phyloP scores from a whole-genome alignment of 345 rosid genomes.

The Aquilaria yunnanensis region DNA sequence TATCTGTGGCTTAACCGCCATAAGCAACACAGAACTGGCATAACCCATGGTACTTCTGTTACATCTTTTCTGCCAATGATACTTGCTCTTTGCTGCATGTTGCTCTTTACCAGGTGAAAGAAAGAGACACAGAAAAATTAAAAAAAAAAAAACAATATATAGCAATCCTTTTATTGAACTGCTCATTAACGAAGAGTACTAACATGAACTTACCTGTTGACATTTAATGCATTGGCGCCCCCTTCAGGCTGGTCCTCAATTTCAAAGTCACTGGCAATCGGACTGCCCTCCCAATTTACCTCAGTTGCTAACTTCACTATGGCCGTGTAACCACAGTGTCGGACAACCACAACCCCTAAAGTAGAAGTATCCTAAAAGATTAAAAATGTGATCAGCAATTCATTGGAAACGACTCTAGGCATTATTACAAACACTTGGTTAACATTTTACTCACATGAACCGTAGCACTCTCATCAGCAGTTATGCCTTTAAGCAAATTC shows the following conservation, averaged over 20 bases:
- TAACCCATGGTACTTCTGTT: no score
- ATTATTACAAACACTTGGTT: constrained; percentile 13
- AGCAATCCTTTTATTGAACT: neutral
- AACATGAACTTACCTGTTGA: constrained; percentile 56
- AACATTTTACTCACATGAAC: constrained; percentile 61
- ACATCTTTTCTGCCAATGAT: no score
- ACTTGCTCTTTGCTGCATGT: no score
- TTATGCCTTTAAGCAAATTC: constrained; percentile 89
- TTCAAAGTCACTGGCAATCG: constrained; percentile 52
- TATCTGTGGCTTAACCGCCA: no score
- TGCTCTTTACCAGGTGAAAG: no score
- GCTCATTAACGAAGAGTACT: constrained; percentile 3
- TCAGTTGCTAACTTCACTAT: constrained; percentile 64
- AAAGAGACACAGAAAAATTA: no score
- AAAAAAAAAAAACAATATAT: no score
- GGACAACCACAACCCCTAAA: constrained; percentile 77
- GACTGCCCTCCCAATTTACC: constrained; percentile 42
- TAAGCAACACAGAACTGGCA: no score
- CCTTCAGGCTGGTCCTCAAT: constrained; percentile 91
- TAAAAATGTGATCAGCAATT: constrained; percentile 23
- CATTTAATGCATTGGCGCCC: constrained; percentile 84
- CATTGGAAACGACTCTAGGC: constrained; percentile 20
- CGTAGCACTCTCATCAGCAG: constrained; percentile 94
- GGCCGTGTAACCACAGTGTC: constrained; percentile 83
- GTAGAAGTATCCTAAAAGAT: constrained; percentile 76